Evolutionary conservation across 140 eudicot genomes (phyloP).

Genomic region (Flaveria floridana): DNA sequence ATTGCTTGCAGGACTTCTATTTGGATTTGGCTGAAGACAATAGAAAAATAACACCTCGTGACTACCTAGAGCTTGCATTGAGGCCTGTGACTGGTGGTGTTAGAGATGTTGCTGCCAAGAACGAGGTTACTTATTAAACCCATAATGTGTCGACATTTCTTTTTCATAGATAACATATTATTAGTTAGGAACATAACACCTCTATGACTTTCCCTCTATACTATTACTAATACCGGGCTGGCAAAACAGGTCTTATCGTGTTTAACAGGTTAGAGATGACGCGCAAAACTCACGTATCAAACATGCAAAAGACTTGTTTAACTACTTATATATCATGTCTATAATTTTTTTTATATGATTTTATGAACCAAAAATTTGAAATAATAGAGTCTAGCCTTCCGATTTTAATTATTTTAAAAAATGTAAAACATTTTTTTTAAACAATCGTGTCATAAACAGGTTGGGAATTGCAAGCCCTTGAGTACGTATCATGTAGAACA

Average conservation of each 20-base stretch:
- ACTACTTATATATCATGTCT: no score
- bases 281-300: no score
- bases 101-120: slow-evolving; percentile 84
- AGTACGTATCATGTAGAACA: background rate
- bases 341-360: no score
- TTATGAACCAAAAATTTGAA: no score
- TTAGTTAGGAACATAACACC: background rate
- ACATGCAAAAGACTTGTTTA: no score
- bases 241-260: no score
- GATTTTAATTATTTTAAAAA: no score
- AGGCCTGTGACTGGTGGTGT: slow-evolving; percentile 80
- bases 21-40: slow-evolving; percentile 85
- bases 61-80: slow-evolving; percentile 88
- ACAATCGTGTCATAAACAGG: no score
- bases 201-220: background rate
- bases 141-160: background rate
- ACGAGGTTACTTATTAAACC: slow-evolving; percentile 61
- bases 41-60: slow-evolving; percentile 92
- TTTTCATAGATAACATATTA: background rate
- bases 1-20: slow-evolving; percentile 75
- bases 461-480: no score
- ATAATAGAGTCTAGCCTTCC: no score
- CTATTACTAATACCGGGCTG: background rate
- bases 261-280: no score
- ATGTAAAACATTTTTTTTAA: no score